A percentile compares a stretch with the other conserved stretches of the same genome.
These are phyloP conservation scores for Pilaira anomala DNA, from an alignment of 192 early-diverging fungal species.

Conservation along the genomic window DNA sequence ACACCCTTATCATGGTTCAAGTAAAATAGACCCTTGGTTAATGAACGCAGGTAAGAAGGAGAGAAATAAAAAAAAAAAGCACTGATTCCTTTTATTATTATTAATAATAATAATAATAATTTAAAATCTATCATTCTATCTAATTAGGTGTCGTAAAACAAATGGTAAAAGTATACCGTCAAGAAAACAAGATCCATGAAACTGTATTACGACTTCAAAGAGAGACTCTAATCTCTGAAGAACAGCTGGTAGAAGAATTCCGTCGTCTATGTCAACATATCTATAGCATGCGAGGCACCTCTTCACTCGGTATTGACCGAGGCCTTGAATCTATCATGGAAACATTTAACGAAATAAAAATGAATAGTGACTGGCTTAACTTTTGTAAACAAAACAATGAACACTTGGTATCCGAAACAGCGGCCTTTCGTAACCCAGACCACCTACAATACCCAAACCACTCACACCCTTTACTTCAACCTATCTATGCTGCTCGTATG, in stretches of 20 bases:
- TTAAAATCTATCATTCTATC: background rate
- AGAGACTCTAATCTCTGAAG: constrained; percentile 14
- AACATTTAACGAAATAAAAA: constrained; percentile 2
- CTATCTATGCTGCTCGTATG: constrained; percentile 27
- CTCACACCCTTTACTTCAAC: constrained; percentile 22
- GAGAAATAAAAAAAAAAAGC: too few relatives aligned
- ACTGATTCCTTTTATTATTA: background rate
- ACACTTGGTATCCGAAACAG: constrained; percentile 21
- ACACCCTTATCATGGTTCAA: constrained; percentile 23
- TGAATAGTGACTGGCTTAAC: constrained; percentile 24
- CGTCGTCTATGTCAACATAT: constrained; percentile 17
- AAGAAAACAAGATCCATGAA: constrained; percentile 33
- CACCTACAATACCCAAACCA: constrained; percentile 21
- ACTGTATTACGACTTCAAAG: constrained; percentile 24
- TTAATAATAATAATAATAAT: background rate
- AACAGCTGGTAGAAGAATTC: constrained; percentile 25
- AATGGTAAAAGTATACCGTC: constrained; percentile 24
- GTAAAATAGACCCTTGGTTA: constrained; percentile 25
- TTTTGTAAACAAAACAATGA: constrained; percentile 20
- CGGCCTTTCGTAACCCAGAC: constrained; percentile 22
- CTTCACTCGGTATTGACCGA: constrained; percentile 8
- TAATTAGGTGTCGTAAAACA: constrained; percentile 22
- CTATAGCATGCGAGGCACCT: constrained; percentile 3
- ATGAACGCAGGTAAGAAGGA: constrained; percentile 28
- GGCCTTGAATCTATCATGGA: constrained; percentile 19